These are phyloP conservation scores for Monosporozyma solicola DNA, from an alignment of 805 yeast species.

Conservation along the genomic window DNA sequence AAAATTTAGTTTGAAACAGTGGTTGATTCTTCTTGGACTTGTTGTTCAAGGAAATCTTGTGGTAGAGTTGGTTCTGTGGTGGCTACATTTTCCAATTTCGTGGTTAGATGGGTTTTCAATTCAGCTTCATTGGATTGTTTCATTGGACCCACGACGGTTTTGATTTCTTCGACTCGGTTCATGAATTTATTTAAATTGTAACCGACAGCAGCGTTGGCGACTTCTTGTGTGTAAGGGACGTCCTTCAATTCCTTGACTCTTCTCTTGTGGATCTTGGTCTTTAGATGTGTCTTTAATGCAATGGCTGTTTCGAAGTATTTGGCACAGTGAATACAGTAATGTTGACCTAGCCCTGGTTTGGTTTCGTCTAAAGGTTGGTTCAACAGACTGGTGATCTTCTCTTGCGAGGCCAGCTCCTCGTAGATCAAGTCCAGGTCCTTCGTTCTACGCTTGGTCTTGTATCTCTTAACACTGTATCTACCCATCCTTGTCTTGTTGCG, in stretches of 20 bases:
- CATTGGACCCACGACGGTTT: slow-evolving; percentile 41
- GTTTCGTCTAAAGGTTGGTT: slow-evolving; percentile 84
- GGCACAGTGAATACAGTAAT: slow-evolving; percentile 90
- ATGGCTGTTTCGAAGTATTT: slow-evolving; percentile 75
- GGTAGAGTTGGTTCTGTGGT: slow-evolving; percentile 30
- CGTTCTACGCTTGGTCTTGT: slow-evolving; percentile 82
- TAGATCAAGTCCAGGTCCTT: slow-evolving; percentile 78
- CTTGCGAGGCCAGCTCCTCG: slow-evolving; percentile 58
- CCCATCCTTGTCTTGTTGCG: slow-evolving; percentile 46
- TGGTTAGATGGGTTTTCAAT: slow-evolving; percentile 24
- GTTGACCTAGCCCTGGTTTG: slow-evolving; percentile 90
- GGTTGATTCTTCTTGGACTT: neutral
- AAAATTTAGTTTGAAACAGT: neutral
- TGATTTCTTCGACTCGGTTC: slow-evolving; percentile 52
- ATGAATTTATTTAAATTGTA: slow-evolving; percentile 59
- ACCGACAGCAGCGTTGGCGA: slow-evolving; percentile 89
- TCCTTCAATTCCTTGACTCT: slow-evolving; percentile 65
- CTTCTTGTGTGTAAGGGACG: slow-evolving; percentile 80
- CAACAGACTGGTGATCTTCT: slow-evolving; percentile 54
- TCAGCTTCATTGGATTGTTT: slow-evolving; percentile 36
- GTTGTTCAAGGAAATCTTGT: neutral
- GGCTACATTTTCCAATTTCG: slow-evolving; percentile 19
- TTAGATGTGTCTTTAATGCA: slow-evolving; percentile 64
- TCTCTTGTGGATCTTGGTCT: slow-evolving; percentile 77
- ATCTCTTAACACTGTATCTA: slow-evolving; percentile 74